phyloP scores from a whole-genome alignment of 805 yeast species.

The Saccharomycopsis sp. region DNA sequence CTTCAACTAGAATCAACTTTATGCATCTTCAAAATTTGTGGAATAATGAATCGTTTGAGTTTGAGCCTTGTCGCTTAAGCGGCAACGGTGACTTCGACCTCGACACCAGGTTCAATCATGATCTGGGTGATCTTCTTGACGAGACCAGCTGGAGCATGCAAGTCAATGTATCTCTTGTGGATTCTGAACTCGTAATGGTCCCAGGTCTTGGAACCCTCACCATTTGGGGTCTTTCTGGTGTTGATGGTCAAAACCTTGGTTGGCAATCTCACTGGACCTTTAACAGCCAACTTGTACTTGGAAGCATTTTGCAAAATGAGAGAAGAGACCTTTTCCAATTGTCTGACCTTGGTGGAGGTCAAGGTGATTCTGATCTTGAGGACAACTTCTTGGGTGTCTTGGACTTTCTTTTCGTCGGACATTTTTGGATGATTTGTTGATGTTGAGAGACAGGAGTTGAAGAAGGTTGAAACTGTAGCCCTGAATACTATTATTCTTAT shows the following conservation, averaged over 20 bases:
- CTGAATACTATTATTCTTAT: not conserved
- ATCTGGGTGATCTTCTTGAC: conserved; percentile 96
- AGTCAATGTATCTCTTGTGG: conserved; percentile 99
- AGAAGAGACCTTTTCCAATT: conserved; percentile 91
- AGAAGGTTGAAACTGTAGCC: not conserved
- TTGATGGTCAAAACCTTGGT: conserved; percentile 95
- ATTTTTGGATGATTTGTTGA: conserved; percentile 32
- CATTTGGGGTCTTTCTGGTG: conserved; percentile 99
- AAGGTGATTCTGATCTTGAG: conserved; percentile 98
- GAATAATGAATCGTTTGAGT: too few species aligned
- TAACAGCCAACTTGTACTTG: conserved; percentile 74
- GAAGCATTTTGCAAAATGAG: conserved; percentile 85
- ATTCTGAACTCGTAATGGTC: conserved; percentile 99
- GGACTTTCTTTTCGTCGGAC: conserved; percentile 82
- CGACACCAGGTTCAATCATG: conserved; percentile 99
- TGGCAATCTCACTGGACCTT: conserved; percentile 99
- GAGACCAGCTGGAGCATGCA: conserved; percentile 89
- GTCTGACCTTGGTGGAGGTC: conserved; percentile 98
- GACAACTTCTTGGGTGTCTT: conserved; percentile 74
- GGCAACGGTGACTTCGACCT: conserved; percentile 89
- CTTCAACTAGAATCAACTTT: too few species aligned
- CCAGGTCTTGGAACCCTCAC: conserved; percentile 99
- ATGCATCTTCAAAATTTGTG: too few species aligned
- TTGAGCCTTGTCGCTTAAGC: too few species aligned
- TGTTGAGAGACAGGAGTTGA: conserved; percentile 2